Conservation (phyloP, 2,329 filamentous ascomycete genomes). For the Colletotrichum cereale region DNA sequence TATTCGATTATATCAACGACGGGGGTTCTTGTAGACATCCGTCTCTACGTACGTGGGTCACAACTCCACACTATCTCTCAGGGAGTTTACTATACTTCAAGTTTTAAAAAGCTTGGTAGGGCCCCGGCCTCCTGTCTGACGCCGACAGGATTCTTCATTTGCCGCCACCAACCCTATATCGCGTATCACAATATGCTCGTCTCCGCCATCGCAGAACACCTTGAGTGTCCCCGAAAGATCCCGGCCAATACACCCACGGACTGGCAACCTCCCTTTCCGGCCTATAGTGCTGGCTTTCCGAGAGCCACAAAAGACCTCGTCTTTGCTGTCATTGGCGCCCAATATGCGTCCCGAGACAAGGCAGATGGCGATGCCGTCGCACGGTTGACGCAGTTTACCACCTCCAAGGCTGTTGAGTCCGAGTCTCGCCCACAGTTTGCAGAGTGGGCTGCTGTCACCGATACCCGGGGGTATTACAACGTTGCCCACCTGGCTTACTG, state of each 20-base stretch:
- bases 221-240: conserved; percentile 34
- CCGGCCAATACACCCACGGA: conserved; percentile 31
- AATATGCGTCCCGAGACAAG: conserved; percentile 23
- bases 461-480: conserved; percentile 39
- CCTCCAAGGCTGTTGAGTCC: conserved; percentile 17
- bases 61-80: too few species aligned
- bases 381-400: conserved; percentile 34
- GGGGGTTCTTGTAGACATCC: too few species aligned
- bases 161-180: conserved; percentile 6
- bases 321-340: conserved; percentile 40
- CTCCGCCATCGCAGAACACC: conserved; percentile 40
- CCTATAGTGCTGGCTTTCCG: conserved; percentile 40
- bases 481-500: conserved; percentile 54
- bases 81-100: too few species aligned
- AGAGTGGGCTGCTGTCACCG: conserved; percentile 40
- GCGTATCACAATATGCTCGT: conserved; percentile 33
- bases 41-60: too few species aligned
- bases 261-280: conserved; percentile 39
- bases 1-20: too few species aligned
- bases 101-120: conserved; percentile 20
- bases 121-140: not conserved
- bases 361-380: conserved; percentile 26
- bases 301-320: conserved; percentile 39
- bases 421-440: conserved; percentile 23
- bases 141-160: not conserved